Percentiles rank a stretch among this genome's conserved stretches.
These are phyloP conservation scores for Mycena pura DNA, from an alignment of 768 basidiomycete species.

Conservation along the genomic window DNA sequence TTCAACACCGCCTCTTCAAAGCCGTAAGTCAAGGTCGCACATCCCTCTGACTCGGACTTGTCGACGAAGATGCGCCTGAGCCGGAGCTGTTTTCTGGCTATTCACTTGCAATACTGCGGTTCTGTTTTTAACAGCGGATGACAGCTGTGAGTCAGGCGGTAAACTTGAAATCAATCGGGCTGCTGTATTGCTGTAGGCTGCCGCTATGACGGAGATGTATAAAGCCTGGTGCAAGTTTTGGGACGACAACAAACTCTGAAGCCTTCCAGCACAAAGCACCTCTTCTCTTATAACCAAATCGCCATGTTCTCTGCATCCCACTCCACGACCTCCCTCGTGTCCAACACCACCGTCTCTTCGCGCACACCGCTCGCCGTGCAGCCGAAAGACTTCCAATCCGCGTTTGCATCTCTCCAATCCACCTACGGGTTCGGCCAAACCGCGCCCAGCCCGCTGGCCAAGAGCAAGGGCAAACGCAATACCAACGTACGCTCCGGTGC, in stretches of 20 bases:
- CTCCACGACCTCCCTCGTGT: slow-evolving; percentile 16
- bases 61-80: too few relatives aligned
- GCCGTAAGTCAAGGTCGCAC: too few relatives aligned
- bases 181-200: slow-evolving; percentile 4
- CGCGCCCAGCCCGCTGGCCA: slow-evolving; percentile 3
- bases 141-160: too few relatives aligned
- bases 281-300: background rate
- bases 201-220: slow-evolving; percentile 9
- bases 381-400: slow-evolving; percentile 15
- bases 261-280: background rate
- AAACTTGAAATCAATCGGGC: background rate
- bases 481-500: background rate
- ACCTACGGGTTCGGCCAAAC: slow-evolving; percentile 9
- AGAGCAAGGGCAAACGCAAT: background rate
- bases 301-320: slow-evolving; percentile 6
- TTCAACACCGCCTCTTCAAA: too few relatives aligned
- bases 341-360: slow-evolving; percentile 11
- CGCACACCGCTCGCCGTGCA: slow-evolving; percentile 4
- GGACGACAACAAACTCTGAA: slow-evolving; percentile 1
- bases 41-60: too few relatives aligned
- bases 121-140: too few relatives aligned
- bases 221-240: background rate
- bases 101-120: too few relatives aligned
- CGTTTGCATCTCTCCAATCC: slow-evolving; percentile 16
- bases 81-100: too few relatives aligned